Percentiles rank a stretch among this genome's conserved stretches.
These are phyloP conservation scores for Aspergillus avenaceus DNA, from an alignment of 495 filamentous ascomycete genomes.

Conservation along the genomic window DNA sequence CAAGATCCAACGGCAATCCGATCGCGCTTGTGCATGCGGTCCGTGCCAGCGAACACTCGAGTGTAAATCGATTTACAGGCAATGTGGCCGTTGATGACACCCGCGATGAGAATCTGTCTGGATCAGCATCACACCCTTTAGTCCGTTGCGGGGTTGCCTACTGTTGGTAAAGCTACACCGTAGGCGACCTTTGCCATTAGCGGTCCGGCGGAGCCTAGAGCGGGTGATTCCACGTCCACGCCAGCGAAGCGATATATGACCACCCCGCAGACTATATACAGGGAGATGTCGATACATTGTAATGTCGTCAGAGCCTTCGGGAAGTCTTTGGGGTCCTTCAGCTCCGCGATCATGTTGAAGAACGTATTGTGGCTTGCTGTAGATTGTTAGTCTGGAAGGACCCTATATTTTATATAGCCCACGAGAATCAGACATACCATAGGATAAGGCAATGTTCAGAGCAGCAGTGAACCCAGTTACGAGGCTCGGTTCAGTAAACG, in stretches of 20 bases:
- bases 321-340: constrained; percentile 57
- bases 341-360: constrained; percentile 54
- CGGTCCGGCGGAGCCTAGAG: constrained; percentile 56
- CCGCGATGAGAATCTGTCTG: constrained; percentile 27
- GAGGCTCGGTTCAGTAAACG: constrained; percentile 5
- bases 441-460: constrained; percentile 34
- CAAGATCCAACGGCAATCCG: constrained; percentile 42
- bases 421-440: constrained; percentile 19
- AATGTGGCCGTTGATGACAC: constrained; percentile 59
- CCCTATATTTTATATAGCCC: too few species aligned
- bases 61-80: constrained; percentile 55
- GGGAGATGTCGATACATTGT: constrained; percentile 51
- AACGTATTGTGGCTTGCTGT: constrained; percentile 52
- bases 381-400: not conserved
- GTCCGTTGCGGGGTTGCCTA: not conserved
- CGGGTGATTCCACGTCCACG: constrained; percentile 55
- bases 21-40: constrained; percentile 48
- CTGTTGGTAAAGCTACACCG: constrained; percentile 66
- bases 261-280: constrained; percentile 43
- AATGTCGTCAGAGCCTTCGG: constrained; percentile 54
- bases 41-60: constrained; percentile 43
- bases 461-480: constrained; percentile 22
- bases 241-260: constrained; percentile 65
- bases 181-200: constrained; percentile 59
- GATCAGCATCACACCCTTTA: constrained; percentile 7